Percentiles rank a stretch among this genome's conserved stretches.
These are phyloP conservation scores for Yarrowia sp. DNA, from an alignment of 805 yeast species.

Conservation along the genomic window DNA sequence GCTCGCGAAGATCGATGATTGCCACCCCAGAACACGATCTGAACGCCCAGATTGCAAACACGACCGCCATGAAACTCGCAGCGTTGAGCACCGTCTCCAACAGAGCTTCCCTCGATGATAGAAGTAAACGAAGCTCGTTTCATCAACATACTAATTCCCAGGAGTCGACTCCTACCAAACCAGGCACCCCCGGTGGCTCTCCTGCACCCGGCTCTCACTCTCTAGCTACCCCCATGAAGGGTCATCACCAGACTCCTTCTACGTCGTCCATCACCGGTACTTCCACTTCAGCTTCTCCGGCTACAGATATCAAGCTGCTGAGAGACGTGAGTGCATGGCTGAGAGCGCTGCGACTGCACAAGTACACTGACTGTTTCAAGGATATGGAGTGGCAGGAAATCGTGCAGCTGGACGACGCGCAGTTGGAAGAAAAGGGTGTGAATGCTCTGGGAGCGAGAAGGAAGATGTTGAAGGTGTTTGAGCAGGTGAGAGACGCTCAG, in stretches of 20 bases:
- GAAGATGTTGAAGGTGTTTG: conserved; percentile 89
- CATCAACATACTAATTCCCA: conserved; percentile 25
- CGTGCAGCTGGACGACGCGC: conserved; percentile 70
- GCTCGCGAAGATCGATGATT: conserved; percentile 18
- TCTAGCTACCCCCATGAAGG: conserved; percentile 29
- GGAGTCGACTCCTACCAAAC: conserved; percentile 21
- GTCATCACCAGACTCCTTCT: conserved; percentile 11
- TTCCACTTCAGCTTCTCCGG: conserved; percentile 43
- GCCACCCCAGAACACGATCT: conserved; percentile 41
- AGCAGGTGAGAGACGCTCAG: conserved; percentile 70
- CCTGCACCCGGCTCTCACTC: conserved; percentile 20
- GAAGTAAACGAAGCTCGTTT: conserved; percentile 23
- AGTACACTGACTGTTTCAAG: conserved; percentile 85
- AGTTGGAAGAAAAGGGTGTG: conserved; percentile 81
- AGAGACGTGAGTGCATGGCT: conserved; percentile 91
- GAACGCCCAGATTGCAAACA: conserved; percentile 47
- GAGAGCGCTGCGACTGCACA: conserved; percentile 86
- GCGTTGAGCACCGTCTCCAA: conserved; percentile 64
- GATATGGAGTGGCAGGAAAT: conserved; percentile 80
- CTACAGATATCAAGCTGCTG: conserved; percentile 51
- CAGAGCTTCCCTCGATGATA: conserved; percentile 43
- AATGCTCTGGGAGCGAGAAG: conserved; percentile 95
- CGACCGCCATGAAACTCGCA: conserved; percentile 62
- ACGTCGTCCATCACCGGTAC: conserved; percentile 14
- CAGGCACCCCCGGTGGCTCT: conserved; percentile 33